Evolutionary conservation across 306 rosid species (phyloP).

Genomic region (Vicia villosa): DNA sequence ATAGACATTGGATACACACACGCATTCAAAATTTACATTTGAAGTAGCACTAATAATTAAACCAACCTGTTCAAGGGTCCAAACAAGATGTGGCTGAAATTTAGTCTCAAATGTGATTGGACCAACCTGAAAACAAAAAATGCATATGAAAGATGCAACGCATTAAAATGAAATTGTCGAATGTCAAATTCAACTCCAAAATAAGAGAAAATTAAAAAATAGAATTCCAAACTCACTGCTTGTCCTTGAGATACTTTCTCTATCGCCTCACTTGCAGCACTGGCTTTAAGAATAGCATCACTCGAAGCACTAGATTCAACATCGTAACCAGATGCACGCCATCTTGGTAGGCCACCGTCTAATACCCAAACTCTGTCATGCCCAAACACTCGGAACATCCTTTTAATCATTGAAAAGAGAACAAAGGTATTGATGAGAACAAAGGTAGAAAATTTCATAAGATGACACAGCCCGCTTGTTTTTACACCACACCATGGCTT

Average conservation of each 20-base stretch:
- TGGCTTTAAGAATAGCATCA: constrained; percentile 93
- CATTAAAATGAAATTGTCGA: constrained; percentile 16
- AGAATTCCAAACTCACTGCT: constrained; percentile 57
- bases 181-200: constrained; percentile 14
- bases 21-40: constrained; percentile 20
- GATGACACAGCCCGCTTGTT: constrained; percentile 26
- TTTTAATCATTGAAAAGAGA: constrained; percentile 38
- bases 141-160: constrained; percentile 8
- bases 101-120: constrained; percentile 82
- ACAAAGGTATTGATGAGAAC: constrained; percentile 30
- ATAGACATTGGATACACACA: too few relatives aligned
- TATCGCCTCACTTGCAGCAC: constrained; percentile 97
- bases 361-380: constrained; percentile 95
- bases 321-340: constrained; percentile 97
- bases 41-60: constrained; percentile 22
- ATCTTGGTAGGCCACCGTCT: constrained; percentile 95
- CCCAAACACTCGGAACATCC: constrained; percentile 99
- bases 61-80: constrained; percentile 87
- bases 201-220: constrained; percentile 17
- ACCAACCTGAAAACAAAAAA: constrained; percentile 64
- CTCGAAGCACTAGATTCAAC: constrained; percentile 99
- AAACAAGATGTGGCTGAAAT: constrained; percentile 88
- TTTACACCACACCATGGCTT: constrained; percentile 39
- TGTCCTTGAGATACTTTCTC: constrained; percentile 88
- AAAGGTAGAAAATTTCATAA: constrained; percentile 15